Evolutionary conservation across 1,284 basidiomycete species (phyloP).

Genomic region (Pyrrhoderma noxium): DNA sequence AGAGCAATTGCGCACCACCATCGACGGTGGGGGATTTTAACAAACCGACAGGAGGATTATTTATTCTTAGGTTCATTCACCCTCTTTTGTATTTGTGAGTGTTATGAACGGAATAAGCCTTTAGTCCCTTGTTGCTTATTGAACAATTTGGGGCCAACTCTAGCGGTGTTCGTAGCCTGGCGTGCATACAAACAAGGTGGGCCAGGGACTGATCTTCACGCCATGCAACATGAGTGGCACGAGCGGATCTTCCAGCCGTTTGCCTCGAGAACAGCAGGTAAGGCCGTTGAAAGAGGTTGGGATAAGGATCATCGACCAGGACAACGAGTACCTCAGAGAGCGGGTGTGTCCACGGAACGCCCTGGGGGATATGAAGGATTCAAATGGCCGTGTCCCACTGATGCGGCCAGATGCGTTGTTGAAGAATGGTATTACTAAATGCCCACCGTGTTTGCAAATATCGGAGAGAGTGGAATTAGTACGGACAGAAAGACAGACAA

Average conservation of each 20-base stretch:
- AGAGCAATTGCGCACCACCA: conserved; percentile 63
- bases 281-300: not conserved
- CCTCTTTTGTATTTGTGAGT: conserved; percentile 65
- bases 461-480: conserved; percentile 1
- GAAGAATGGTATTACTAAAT: conserved; percentile 63
- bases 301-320: not conserved
- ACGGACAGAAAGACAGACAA: conserved; percentile 4
- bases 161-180: conserved; percentile 19
- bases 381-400: conserved; percentile 48
- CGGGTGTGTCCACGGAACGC: conserved; percentile 4
- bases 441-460: not conserved
- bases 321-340: not conserved
- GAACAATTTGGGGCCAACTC: no score
- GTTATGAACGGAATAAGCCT: no score
- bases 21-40: conserved; percentile 46
- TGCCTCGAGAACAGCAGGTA: no score
- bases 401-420: conserved; percentile 58
- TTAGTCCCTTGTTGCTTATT: no score
- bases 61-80: conserved; percentile 61
- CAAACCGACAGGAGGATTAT: conserved; percentile 63
- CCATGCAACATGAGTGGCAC: not conserved
- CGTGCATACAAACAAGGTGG: conserved; percentile 14
- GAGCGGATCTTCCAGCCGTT: not conserved
- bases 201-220: not conserved
- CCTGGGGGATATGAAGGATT: conserved; percentile 7